Evolutionary conservation across 352 stramenopile genomes (phyloP).

Genomic region (Pythium aristosporum): DNA sequence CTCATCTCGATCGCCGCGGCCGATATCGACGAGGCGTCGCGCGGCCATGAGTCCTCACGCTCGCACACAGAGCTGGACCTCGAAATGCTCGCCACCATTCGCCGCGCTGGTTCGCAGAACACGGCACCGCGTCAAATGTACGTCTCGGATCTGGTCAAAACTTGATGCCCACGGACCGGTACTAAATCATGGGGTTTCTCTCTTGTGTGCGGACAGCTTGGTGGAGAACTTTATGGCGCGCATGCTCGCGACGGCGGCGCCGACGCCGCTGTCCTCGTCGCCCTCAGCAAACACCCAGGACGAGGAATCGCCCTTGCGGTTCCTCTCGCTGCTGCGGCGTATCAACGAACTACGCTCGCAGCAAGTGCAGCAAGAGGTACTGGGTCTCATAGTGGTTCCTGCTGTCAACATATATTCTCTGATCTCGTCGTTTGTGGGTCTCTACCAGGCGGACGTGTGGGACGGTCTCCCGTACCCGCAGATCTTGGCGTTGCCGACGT

Average conservation of each 20-base stretch:
- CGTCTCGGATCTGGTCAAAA: background rate
- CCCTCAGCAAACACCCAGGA: constrained; percentile 31
- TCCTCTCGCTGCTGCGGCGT: constrained; percentile 71
- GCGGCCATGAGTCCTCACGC: constrained; percentile 23
- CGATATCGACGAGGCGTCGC: constrained; percentile 73
- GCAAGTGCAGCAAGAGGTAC: constrained; percentile 45
- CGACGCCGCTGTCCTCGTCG: constrained; percentile 29
- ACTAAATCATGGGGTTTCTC: background rate
- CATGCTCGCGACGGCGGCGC: constrained; percentile 14
- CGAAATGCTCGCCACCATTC: constrained; percentile 62
- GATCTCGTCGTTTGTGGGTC: background rate
- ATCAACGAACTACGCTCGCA: constrained; percentile 86
- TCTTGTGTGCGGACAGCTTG: constrained; percentile 4
- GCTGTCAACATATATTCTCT: background rate
- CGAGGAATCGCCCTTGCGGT: constrained; percentile 40
- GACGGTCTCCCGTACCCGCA: constrained; percentile 80
- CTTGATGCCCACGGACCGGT: background rate
- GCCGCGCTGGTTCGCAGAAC: constrained; percentile 15
- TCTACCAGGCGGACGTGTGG: constrained; percentile 52
- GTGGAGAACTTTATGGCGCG: constrained; percentile 31
- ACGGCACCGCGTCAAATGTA: constrained; percentile 19
- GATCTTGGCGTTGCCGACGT: constrained; percentile 77
- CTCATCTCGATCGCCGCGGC: constrained; percentile 83
- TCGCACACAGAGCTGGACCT: constrained; percentile 57
- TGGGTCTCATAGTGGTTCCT: background rate